Evolutionary conservation across 2,329 filamentous ascomycete species (phyloP).

Genomic region (Leptographium wingfieldii): DNA sequence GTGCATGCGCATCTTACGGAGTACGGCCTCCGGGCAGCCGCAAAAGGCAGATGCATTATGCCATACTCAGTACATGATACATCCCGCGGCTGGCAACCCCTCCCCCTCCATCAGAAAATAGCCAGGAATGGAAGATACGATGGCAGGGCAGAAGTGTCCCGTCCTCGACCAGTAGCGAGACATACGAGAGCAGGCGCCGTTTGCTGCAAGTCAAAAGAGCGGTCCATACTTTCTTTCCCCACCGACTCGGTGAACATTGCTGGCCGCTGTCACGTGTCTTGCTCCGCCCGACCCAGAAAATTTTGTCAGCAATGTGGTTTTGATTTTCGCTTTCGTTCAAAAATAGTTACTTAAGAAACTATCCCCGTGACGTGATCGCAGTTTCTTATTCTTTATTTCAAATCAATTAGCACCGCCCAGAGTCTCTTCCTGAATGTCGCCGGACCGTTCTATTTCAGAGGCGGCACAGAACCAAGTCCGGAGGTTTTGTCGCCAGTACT

Average conservation of each 20-base stretch:
- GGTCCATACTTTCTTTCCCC: too few species aligned
- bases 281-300: too few species aligned
- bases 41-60: background rate
- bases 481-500: slow-evolving; percentile 58
- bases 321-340: too few species aligned
- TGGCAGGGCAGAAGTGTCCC: too few species aligned
- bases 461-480: background rate
- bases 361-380: too few species aligned
- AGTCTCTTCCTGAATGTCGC: background rate
- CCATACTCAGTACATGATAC: background rate
- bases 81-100: background rate
- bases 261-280: too few species aligned
- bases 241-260: too few species aligned
- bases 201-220: too few species aligned
- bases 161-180: background rate
- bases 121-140: background rate
- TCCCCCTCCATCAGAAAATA: background rate
- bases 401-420: too few species aligned
- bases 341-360: too few species aligned
- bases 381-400: too few species aligned
- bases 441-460: background rate
- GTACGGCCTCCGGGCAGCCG: background rate
- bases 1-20: background rate
- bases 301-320: too few species aligned
- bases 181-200: background rate